phyloP scores from a whole-genome alignment of 1,284 basidiomycete species.

The Spongispora temasekensis region DNA sequence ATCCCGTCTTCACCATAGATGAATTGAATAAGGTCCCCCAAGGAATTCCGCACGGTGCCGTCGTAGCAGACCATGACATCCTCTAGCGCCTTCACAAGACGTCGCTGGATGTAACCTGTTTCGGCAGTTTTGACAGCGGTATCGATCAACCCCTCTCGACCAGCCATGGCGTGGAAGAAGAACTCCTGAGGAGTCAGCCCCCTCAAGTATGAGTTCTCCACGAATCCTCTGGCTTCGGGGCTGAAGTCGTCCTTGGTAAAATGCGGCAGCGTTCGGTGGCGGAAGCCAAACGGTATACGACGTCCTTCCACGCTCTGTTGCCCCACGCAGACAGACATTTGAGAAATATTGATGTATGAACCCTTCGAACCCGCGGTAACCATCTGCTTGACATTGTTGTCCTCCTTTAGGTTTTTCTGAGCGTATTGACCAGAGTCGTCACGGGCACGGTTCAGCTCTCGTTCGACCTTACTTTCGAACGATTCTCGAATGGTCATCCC shows the following conservation, averaged over 20 bases:
- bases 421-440: slow-evolving; percentile 95
- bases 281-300: slow-evolving; percentile 98
- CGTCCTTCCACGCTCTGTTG: slow-evolving; percentile 99
- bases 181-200: slow-evolving; percentile 98
- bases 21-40: slow-evolving; percentile 95
- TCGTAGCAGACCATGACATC: slow-evolving; percentile 98
- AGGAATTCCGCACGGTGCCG: slow-evolving; percentile 95
- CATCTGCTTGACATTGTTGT: slow-evolving; percentile 99
- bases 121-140: slow-evolving; percentile 99
- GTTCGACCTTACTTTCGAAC: slow-evolving; percentile 92
- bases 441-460: slow-evolving; percentile 93
- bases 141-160: slow-evolving; percentile 98
- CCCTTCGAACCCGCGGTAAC: slow-evolving; percentile 98
- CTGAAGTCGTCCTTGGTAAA: slow-evolving; percentile 99
- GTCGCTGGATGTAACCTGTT: slow-evolving; percentile 98
- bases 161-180: slow-evolving; percentile 99
- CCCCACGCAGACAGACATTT: slow-evolving; percentile 99
- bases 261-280: slow-evolving; percentile 93
- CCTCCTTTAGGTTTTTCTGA: slow-evolving; percentile 94
- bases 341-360: slow-evolving; percentile 99
- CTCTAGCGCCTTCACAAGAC: slow-evolving; percentile 96
- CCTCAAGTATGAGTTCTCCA: slow-evolving; percentile 99
- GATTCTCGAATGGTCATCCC: slow-evolving; percentile 99
- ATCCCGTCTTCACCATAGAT: slow-evolving; percentile 98
- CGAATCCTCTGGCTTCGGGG: slow-evolving; percentile 97